phyloP scores from a whole-genome alignment of 202 grass and related monocot genomes.

The Schoenoplectus triqueter region DNA sequence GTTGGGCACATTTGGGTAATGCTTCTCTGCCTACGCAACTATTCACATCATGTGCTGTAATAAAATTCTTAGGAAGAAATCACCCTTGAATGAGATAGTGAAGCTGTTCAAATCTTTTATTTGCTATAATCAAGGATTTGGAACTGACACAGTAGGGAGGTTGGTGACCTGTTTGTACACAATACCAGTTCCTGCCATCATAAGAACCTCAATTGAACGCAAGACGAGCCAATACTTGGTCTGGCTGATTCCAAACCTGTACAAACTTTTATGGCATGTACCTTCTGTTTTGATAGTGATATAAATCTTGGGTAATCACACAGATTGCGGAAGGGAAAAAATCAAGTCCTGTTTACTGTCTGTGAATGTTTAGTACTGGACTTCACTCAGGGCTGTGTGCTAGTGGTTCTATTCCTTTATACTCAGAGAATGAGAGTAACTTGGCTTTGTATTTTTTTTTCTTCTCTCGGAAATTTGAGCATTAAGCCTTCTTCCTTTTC shows the following conservation, averaged over 20 bases:
- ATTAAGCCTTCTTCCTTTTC: constrained; percentile 24
- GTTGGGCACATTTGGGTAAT: constrained; percentile 83
- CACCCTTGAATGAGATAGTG: background rate
- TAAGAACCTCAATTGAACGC: background rate
- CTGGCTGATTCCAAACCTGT: constrained; percentile 15
- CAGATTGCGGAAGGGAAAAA: background rate
- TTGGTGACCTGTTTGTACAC: background rate
- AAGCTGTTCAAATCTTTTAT: background rate
- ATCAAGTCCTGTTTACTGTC: background rate
- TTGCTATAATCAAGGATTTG: constrained; percentile 2
- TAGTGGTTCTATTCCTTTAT: background rate
- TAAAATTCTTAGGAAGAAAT: background rate
- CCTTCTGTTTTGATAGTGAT: background rate
- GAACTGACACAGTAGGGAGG: background rate
- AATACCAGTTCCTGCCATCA: background rate
- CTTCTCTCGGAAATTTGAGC: background rate
- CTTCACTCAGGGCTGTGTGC: background rate
- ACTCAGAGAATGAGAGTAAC: background rate
- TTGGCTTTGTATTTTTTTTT: background rate
- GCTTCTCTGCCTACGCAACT: background rate
- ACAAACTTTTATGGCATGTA: background rate
- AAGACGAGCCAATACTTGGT: background rate
- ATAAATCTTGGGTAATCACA: background rate
- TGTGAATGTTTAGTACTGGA: constrained; percentile 1
- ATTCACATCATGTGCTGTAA: constrained; percentile 22